Evolutionary conservation across 2,329 filamentous ascomycete species (phyloP), one percentile per base, ranked within the genome.

Genomic region (Botryotinia narcissicola): DNA sequence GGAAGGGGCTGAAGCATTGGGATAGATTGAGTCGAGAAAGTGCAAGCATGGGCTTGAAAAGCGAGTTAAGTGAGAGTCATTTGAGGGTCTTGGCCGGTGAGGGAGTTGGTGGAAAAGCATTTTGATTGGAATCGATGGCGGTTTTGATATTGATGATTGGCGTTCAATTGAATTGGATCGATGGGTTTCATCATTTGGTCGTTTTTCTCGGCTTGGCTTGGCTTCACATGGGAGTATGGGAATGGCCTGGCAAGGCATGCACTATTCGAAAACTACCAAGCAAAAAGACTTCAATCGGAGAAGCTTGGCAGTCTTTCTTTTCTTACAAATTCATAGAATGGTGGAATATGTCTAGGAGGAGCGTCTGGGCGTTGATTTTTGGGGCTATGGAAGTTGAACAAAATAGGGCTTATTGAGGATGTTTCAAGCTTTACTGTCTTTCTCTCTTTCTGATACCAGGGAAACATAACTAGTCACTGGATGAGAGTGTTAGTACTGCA

Each of bases 41-140:
- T 54, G 69, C 72, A 5, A 75, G 74, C 25, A 78, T 78, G 77
- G 79, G 75, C 1, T 72, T 81, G 54, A 78, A 78, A 54, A 81
- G 76, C 32, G 80, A 82, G 37, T 73, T 81, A 54, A 81, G 80
- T 67, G 80, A 81, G 74, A 77, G 77, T 42, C 80, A 81, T 75
- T 79, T 82, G 67, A 75, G 80, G 63, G 73, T 79, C 70, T 72
- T 82, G 70, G 80, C 80, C 71, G 81, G 81, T 6, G 81, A 82
- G 72, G 78, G 80, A 4, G 77, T 79, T 72, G 80, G 80, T 44
- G 79, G 80, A 57, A 80, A 79, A 66, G 81, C 81, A 4, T 82
- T 82, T 69, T 82, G 73, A 73, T 20, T 40, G 18, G 29, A 64
- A 32, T 32, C 42, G 61, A 35, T 59, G 46, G 42, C 10, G 25